Evolutionary conservation across 2,329 filamentous ascomycete species (phyloP), one percentile per base, ranked within the genome.

Genomic region (Xylariaceae sp.): DNA sequence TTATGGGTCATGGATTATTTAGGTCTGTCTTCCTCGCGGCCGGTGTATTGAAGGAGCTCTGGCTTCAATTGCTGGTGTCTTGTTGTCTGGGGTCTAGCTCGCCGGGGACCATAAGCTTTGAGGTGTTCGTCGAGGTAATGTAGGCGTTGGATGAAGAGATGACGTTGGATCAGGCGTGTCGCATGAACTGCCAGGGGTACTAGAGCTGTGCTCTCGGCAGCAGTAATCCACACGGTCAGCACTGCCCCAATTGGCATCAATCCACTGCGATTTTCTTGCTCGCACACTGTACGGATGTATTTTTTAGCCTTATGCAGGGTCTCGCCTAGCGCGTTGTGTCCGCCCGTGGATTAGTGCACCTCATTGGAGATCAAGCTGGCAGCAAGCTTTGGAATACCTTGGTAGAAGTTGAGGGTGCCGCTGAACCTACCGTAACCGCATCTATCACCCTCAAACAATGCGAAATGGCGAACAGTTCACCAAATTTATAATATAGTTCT

Each of bases 241-340:
- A 35, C 17, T 11, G n/a, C 31, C n/a, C 33, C 10, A 31, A 35
- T 48, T 48, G 45, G 45, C 42, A 39, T 31, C n/a, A 19, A 45
- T 22, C 12, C 10, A 19, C 18, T 39, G 45, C 39, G 19, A 15
- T 11, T 15, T n/a, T 18, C 19, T 12, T 41, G n/a, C 18, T 40
- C 31, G 33, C 33, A 14, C 41, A 41, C 30, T 48, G 44, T 39
- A 27, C 22, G 22, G 22, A 27, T 27, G 22, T 27, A 27, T 36
- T n/a, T 31, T 50, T 45, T 42, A 51, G 44, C 42, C 42, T 44
- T 45, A 45, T 54, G 45, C 48, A 54, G 51, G 51, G 48, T 54
- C 51, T 33, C 44, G 22, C 48, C 43, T 54, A 51, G 51, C 45
- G 51, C 38, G 33, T 14, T 17, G 4, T 33, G 11, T n/a, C n/a